These are phyloP conservation scores for Erucastrum elatum DNA, from an alignment of 345 rosid genomes.

Conservation along the genomic window DNA sequence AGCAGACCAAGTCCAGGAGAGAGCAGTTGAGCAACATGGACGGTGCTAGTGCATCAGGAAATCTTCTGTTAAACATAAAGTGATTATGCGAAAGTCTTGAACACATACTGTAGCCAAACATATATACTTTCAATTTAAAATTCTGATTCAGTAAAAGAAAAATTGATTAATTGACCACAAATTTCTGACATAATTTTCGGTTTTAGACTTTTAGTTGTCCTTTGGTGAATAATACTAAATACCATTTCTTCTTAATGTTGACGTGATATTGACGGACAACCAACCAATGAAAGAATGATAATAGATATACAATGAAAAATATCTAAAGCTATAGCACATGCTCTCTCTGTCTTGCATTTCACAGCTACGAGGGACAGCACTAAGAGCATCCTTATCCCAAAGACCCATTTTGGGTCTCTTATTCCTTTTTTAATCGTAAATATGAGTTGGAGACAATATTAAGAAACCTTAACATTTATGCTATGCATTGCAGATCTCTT, in stretches of 20 bases:
- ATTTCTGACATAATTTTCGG: too few relatives aligned
- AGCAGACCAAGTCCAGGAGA: conserved; percentile 31
- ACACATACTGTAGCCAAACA: background rate
- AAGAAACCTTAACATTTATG: too few relatives aligned
- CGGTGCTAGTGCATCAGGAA: conserved; percentile 9
- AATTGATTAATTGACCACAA: background rate
- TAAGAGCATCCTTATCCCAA: too few relatives aligned
- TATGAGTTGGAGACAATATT: too few relatives aligned
- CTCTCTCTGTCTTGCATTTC: conserved; percentile 26
- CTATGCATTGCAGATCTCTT: too few relatives aligned
- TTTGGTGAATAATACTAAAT: background rate
- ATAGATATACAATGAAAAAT: conserved; percentile 13
- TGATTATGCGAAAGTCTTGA: conserved; percentile 11
- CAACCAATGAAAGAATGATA: conserved; percentile 16
- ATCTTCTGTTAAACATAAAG: background rate
- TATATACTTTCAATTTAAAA: background rate
- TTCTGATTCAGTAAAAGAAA: background rate
- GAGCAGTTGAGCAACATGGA: conserved; percentile 19
- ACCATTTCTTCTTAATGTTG: background rate
- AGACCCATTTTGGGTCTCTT: too few relatives aligned
- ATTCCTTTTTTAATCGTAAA: too few relatives aligned
- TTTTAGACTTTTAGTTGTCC: background rate
- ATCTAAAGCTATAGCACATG: conserved; percentile 27
- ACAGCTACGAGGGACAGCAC: conserved; percentile 31
- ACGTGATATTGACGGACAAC: conserved; percentile 16